A percentile compares a stretch with the other conserved stretches of the same genome.
These are phyloP conservation scores for Helichrysum umbraculigerum DNA, from an alignment of 129 eudicot genomes.

Conservation along the genomic window DNA sequence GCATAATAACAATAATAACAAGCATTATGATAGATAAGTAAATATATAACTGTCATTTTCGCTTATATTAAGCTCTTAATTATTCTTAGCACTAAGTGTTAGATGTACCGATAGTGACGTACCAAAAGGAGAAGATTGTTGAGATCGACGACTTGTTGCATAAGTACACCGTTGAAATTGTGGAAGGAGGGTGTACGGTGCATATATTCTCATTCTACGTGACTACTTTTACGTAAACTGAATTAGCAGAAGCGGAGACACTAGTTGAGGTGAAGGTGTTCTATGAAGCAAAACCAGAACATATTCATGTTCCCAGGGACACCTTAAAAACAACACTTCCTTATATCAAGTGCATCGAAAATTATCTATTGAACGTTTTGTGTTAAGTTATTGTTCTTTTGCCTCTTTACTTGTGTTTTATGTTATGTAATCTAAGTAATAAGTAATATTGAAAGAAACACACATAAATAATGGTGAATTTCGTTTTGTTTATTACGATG, in stretches of 20 bases:
- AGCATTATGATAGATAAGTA: too few relatives aligned
- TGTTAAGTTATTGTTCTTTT: not conserved
- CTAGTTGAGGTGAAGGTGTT: conserved; percentile 38
- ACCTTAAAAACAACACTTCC: conserved; percentile 34
- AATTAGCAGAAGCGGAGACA: conserved; percentile 37
- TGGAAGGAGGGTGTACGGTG: conserved; percentile 42
- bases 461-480: not conserved
- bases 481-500: too few relatives aligned
- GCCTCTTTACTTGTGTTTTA: not conserved
- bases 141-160: conserved; percentile 45
- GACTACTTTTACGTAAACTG: conserved; percentile 35
- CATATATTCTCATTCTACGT: conserved; percentile 36
- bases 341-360: conserved; percentile 35
- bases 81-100: too few relatives aligned
- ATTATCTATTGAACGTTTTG: conserved; percentile 15
- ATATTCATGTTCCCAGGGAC: conserved; percentile 29
- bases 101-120: too few relatives aligned
- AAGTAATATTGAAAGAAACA: too few relatives aligned
- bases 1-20: too few relatives aligned
- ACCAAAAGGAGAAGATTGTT: conserved; percentile 52
- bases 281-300: conserved; percentile 41
- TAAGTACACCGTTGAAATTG: too few relatives aligned
- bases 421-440: not conserved
- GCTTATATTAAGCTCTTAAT: too few relatives aligned
- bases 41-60: too few relatives aligned